phyloP scores from a whole-genome alignment of 352 stramenopile species.

The Phytophthora multivora region DNA sequence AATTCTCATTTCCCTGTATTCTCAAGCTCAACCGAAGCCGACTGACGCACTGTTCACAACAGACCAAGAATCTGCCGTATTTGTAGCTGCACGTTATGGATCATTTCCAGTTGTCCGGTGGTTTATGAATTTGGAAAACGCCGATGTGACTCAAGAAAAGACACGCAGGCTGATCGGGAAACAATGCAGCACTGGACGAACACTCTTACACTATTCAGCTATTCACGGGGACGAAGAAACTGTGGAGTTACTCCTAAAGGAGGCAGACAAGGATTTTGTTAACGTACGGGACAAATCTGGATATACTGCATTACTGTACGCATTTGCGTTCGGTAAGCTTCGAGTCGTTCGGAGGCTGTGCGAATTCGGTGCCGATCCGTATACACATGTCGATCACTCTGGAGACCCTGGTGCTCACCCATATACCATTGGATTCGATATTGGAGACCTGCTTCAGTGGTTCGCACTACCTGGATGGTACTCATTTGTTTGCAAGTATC shows the following conservation, averaged over 20 bases:
- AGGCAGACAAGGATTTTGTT: constrained; percentile 9
- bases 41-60: constrained; percentile 28
- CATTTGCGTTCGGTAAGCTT: constrained; percentile 55
- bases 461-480: constrained; percentile 72
- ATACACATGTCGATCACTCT: constrained; percentile 49
- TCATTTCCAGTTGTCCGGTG: constrained; percentile 59
- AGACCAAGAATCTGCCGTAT: constrained; percentile 47
- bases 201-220: constrained; percentile 56
- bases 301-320: constrained; percentile 62
- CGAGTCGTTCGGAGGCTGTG: constrained; percentile 34
- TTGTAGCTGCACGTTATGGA: constrained; percentile 46
- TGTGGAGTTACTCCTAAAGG: constrained; percentile 16
- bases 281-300: constrained; percentile 43
- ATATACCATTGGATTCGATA: constrained; percentile 52
- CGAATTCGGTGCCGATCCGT: constrained; percentile 38
- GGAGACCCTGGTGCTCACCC: constrained; percentile 47
- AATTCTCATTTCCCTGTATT: constrained; percentile 53
- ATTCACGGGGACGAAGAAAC: constrained; percentile 47
- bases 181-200: constrained; percentile 32
- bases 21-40: constrained; percentile 16
- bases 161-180: constrained; percentile 4
- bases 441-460: constrained; percentile 51
- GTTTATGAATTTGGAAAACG: constrained; percentile 36
- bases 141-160: neutral
- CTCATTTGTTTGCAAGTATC: constrained; percentile 32